Conservation (phyloP, 805 yeast genomes). For the Isabelozyma rhagii region DNA sequence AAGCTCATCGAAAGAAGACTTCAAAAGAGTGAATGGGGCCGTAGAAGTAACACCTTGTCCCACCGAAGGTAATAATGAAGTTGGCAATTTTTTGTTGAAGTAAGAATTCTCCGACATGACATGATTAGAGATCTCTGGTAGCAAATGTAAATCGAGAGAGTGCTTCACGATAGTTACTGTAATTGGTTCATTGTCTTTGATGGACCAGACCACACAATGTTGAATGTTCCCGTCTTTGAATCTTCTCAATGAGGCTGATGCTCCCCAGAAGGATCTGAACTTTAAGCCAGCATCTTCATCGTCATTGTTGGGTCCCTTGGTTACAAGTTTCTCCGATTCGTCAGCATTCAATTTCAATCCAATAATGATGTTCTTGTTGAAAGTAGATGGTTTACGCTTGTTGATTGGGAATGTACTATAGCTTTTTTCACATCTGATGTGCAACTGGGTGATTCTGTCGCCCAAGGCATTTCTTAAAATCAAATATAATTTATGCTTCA, state of each 20-base stretch:
- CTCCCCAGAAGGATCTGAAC: constrained; percentile 89
- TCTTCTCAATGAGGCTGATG: constrained; percentile 77
- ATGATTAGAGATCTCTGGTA: constrained; percentile 35
- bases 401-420: constrained; percentile 34
- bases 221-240: constrained; percentile 90
- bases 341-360: constrained; percentile 70
- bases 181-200: constrained; percentile 54
- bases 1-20: constrained; percentile 47
- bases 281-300: constrained; percentile 53
- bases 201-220: constrained; percentile 88
- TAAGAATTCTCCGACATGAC: constrained; percentile 36
- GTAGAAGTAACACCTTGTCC: constrained; percentile 46
- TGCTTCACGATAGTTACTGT: constrained; percentile 63
- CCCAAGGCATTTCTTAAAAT: constrained; percentile 58
- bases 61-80: constrained; percentile 58
- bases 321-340: constrained; percentile 76
- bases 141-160: constrained; percentile 62
- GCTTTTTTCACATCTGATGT: constrained; percentile 25
- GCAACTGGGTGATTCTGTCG: constrained; percentile 40
- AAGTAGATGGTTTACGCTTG: constrained; percentile 51
- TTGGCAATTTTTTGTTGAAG: constrained; percentile 54
- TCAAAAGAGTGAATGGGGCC: constrained; percentile 28
- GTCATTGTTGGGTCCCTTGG: constrained; percentile 76
- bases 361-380: constrained; percentile 38
- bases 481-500: constrained; percentile 58